Conservation (phyloP, 1,139 yeast species). For the Candida neerlandica region DNA sequence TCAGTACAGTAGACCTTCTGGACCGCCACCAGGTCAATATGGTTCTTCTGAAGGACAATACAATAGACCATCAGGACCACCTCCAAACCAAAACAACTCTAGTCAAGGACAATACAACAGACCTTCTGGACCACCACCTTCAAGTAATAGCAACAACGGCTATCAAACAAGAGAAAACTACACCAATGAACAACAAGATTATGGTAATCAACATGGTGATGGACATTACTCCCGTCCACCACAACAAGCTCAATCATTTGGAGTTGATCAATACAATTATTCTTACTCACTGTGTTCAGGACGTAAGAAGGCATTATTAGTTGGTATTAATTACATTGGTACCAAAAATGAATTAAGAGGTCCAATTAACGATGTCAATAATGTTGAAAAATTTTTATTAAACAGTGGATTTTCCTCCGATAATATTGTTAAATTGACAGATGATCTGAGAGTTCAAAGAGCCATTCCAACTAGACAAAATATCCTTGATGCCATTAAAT, state of each 20-base stretch:
- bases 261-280: conserved; percentile 39
- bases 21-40: conserved; percentile 9
- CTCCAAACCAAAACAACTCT: conserved; percentile 5
- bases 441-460: conserved; percentile 65
- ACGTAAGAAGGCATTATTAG: conserved; percentile 73
- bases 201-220: conserved; percentile 14
- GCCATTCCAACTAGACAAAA: conserved; percentile 77
- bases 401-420: conserved; percentile 69
- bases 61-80: conserved; percentile 13
- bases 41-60: conserved; percentile 7
- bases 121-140: conserved; percentile 12
- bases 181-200: conserved; percentile 8
- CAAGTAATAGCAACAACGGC: not conserved
- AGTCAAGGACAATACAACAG: conserved; percentile 11
- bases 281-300: conserved; percentile 82
- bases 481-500: conserved; percentile 83
- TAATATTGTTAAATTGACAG: conserved; percentile 85
- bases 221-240: conserved; percentile 27
- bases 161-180: conserved; percentile 8
- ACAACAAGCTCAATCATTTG: conserved; percentile 35
- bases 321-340: conserved; percentile 89
- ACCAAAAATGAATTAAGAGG: conserved; percentile 73
- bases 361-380: conserved; percentile 81
- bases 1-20: conserved; percentile 13
- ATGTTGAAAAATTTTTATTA: conserved; percentile 59